phyloP scores from a whole-genome alignment of 2,329 filamentous ascomycete genomes.

The Calonectria honghensis region DNA sequence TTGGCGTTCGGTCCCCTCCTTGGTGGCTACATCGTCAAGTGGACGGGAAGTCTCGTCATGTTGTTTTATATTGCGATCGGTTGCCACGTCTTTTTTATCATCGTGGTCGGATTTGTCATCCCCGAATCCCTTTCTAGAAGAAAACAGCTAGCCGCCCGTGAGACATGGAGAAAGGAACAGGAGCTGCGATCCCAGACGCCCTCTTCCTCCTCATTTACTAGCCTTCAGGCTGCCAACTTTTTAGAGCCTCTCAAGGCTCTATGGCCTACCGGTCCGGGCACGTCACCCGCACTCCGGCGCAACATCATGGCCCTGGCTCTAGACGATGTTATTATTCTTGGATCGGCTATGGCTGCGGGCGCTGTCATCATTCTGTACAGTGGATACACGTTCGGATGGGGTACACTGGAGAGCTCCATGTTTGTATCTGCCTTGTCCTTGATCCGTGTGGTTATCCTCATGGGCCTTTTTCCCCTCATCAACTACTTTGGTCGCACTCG shows the following conservation, averaged over 20 bases:
- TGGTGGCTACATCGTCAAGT: conserved; percentile 86
- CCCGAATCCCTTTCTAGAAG: conserved; percentile 89
- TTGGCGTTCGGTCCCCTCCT: conserved; percentile 90
- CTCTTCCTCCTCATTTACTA: conserved; percentile 56
- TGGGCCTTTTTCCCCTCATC: conserved; percentile 84
- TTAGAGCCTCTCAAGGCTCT: conserved; percentile 86
- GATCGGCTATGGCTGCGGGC: conserved; percentile 86
- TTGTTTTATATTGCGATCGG: conserved; percentile 88
- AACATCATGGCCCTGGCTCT: conserved; percentile 89
- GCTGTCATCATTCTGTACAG: conserved; percentile 91
- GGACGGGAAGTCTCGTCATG: conserved; percentile 83
- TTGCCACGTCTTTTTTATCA: conserved; percentile 83
- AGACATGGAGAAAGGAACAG: conserved; percentile 75
- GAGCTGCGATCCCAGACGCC: conserved; percentile 58
- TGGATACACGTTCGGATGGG: conserved; percentile 88
- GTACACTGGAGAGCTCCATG: conserved; percentile 84
- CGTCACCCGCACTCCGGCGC: conserved; percentile 76
- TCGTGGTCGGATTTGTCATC: conserved; percentile 81
- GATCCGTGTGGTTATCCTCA: conserved; percentile 83
- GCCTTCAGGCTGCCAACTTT: conserved; percentile 75
- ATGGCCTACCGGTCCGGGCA: conserved; percentile 81
- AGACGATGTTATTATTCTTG: conserved; percentile 88
- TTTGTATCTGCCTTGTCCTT: conserved; percentile 89
- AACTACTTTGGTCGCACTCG: conserved; percentile 83
- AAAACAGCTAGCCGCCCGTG: conserved; percentile 81